phyloP scores from a whole-genome alignment of 2,329 filamentous ascomycete species.

The Aurifilum marmelostoma region DNA sequence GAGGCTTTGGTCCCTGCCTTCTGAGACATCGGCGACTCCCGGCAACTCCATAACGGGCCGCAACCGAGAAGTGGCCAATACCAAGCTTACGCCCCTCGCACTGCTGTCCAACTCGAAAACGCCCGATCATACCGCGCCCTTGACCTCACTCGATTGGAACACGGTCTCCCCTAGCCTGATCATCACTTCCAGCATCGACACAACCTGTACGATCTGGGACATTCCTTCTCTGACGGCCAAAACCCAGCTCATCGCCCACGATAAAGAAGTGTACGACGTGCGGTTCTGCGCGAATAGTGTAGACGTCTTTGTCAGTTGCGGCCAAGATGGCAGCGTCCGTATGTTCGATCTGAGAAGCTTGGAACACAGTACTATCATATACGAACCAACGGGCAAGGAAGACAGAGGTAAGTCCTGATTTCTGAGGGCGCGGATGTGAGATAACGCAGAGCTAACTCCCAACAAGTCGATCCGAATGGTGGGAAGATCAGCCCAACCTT shows the following conservation, averaged over 20 bases:
- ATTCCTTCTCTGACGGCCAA: slow-evolving; percentile 97
- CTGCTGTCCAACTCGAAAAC: slow-evolving; percentile 97
- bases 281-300: slow-evolving; percentile 97
- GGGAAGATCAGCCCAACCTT: slow-evolving; percentile 74
- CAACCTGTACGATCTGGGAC: slow-evolving; percentile 99
- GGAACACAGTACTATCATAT: slow-evolving; percentile 98
- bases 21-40: slow-evolving; percentile 60
- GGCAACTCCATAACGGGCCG: slow-evolving; percentile 71
- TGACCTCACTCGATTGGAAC: slow-evolving; percentile 98
- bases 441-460: background rate
- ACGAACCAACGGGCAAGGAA: slow-evolving; percentile 91
- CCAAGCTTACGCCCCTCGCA: slow-evolving; percentile 89
- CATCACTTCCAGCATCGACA: slow-evolving; percentile 98
- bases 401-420: slow-evolving; percentile 60
- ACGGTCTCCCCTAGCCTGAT: slow-evolving; percentile 95
- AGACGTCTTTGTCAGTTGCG: slow-evolving; percentile 98
- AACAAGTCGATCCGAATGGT: slow-evolving; percentile 53
- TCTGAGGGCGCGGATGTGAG: slow-evolving; percentile 12
- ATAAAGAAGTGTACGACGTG: slow-evolving; percentile 98
- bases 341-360: slow-evolving; percentile 98
- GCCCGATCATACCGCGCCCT: slow-evolving; percentile 93
- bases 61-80: slow-evolving; percentile 60
- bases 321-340: slow-evolving; percentile 93
- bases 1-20: slow-evolving; percentile 88
- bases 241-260: slow-evolving; percentile 96